Evolutionary conservation across 148 eudicot genomes (phyloP).

Genomic region (Rhododendron kiyosumense): DNA sequence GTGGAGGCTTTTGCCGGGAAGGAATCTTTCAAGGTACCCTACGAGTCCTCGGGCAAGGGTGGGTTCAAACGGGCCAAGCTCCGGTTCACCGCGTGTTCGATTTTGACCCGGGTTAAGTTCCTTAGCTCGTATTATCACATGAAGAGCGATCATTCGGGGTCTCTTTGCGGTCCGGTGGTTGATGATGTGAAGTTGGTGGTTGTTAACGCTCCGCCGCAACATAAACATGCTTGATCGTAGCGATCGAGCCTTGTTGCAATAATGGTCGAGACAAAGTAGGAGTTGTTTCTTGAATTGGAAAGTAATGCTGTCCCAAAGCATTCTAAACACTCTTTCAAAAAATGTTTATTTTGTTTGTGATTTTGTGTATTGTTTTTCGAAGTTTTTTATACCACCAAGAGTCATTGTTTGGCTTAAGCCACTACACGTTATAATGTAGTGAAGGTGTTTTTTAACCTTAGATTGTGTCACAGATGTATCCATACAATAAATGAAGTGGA

Average conservation of each 20-base stretch:
- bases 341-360: not conserved
- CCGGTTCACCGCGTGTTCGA: conserved; percentile 17
- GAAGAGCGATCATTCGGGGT: conserved; percentile 36
- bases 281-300: not conserved
- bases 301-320: not conserved
- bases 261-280: not conserved
- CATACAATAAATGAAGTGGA: not conserved
- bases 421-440: not conserved
- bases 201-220: conserved; percentile 12
- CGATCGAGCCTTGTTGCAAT: not conserved
- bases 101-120: conserved; percentile 28
- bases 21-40: conserved; percentile 18
- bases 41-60: conserved; percentile 30
- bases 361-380: not conserved
- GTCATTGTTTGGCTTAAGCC: not conserved
- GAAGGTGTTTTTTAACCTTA: not conserved
- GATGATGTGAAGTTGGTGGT: conserved; percentile 36
- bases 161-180: conserved; percentile 46
- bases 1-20: not conserved
- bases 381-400: not conserved
- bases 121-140: conserved; percentile 34
- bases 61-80: conserved; percentile 28
- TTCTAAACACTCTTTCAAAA: not conserved
- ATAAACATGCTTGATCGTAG: not conserved
- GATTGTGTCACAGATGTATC: not conserved